These are phyloP conservation scores for Plasmodium gonderi DNA, from an alignment of 169 alveolate genomes.

Conservation along the genomic window DNA sequence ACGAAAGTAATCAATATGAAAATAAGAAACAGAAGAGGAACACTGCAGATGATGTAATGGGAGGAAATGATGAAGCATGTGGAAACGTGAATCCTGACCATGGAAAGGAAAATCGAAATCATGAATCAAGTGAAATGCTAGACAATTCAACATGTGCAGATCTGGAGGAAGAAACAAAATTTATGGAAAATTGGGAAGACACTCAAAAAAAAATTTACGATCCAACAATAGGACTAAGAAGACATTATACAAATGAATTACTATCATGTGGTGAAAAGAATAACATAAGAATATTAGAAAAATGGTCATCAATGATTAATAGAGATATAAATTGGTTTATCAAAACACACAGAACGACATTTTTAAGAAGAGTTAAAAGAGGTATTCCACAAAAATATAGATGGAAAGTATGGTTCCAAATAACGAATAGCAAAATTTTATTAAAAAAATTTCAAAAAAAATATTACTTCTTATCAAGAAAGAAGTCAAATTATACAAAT, in stretches of 20 bases:
- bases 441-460: constrained; percentile 52
- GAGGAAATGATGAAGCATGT: neutral
- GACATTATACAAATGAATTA: constrained; percentile 61
- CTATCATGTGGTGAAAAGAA: constrained; percentile 73
- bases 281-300: constrained; percentile 49
- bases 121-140: neutral
- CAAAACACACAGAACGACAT: constrained; percentile 77
- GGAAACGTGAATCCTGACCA: neutral
- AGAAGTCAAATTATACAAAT: constrained; percentile 69
- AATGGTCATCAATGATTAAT: constrained; percentile 79
- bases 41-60: neutral
- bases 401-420: constrained; percentile 79
- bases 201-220: constrained; percentile 34
- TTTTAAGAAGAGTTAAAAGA: constrained; percentile 77
- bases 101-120: neutral
- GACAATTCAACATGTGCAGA: neutral
- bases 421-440: constrained; percentile 31
- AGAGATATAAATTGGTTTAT: constrained; percentile 77
- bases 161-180: constrained; percentile 27
- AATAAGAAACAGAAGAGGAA: neutral
- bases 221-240: constrained; percentile 63
- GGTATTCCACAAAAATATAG: constrained; percentile 83
- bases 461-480: constrained; percentile 62
- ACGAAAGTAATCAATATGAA: neutral
- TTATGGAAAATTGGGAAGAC: constrained; percentile 58